Percentiles rank a stretch among this genome's conserved stretches.
These are phyloP conservation scores for Fusarium tanahbumbuense DNA, from an alignment of 2,329 filamentous ascomycete genomes.

Conservation along the genomic window DNA sequence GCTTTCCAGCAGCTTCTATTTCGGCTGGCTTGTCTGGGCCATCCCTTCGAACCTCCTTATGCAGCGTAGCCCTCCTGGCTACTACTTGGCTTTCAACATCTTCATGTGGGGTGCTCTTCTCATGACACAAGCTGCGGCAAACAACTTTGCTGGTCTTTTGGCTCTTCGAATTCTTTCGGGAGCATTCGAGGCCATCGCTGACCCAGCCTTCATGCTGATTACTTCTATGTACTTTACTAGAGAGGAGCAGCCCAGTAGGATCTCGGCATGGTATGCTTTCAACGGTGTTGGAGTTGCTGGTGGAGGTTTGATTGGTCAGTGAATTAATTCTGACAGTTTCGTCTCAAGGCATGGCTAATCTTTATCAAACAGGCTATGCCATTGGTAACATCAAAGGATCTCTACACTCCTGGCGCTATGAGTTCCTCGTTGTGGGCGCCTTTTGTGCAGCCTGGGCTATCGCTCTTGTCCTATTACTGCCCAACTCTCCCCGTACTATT, in stretches of 20 bases:
- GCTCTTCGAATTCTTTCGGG: slow-evolving; percentile 70
- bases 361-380: slow-evolving; percentile 57
- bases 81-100: slow-evolving; percentile 59
- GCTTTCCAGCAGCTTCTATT: slow-evolving; percentile 53
- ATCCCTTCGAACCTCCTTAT: slow-evolving; percentile 49
- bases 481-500: slow-evolving; percentile 67
- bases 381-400: slow-evolving; percentile 69
- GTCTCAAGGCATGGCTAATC: not conserved
- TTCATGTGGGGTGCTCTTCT: slow-evolving; percentile 65
- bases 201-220: slow-evolving; percentile 68
- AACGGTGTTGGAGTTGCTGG: slow-evolving; percentile 70
- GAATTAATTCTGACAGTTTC: not conserved
- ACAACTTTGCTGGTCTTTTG: slow-evolving; percentile 67
- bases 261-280: slow-evolving; percentile 69
- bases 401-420: slow-evolving; percentile 72
- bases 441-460: slow-evolving; percentile 71
- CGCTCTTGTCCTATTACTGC: slow-evolving; percentile 66
- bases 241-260: slow-evolving; percentile 69
- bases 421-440: slow-evolving; percentile 72
- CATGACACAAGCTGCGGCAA: slow-evolving; percentile 64
- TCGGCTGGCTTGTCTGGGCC: slow-evolving; percentile 54
- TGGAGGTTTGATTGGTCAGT: slow-evolving; percentile 59
- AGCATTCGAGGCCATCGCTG: slow-evolving; percentile 68
- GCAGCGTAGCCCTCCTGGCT: slow-evolving; percentile 51
- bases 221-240: slow-evolving; percentile 75